These are phyloP conservation scores for Ciborinia camelliae DNA, from an alignment of 2,329 filamentous ascomycete genomes.

Conservation along the genomic window DNA sequence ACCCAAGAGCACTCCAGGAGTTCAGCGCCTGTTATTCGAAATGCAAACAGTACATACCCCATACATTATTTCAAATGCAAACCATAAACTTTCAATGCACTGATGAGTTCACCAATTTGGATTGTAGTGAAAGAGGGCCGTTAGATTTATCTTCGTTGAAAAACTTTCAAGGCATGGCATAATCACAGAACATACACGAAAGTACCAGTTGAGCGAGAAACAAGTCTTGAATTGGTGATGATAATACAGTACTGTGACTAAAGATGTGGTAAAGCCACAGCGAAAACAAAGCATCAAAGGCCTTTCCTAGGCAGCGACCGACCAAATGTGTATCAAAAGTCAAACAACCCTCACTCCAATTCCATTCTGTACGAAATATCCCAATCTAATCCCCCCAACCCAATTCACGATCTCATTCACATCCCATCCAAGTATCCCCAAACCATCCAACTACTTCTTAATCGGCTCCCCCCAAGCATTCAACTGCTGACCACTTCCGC, in stretches of 20 bases:
- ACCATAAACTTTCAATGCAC: neutral
- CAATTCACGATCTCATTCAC: neutral
- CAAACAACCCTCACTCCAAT: neutral
- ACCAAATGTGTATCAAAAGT: neutral
- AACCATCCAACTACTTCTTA: conserved; percentile 1
- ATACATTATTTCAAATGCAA: neutral
- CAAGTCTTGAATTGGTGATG: neutral
- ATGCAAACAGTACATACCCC: neutral
- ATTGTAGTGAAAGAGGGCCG: too few species aligned
- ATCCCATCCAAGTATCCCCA: too few species aligned
- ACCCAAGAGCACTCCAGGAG: neutral
- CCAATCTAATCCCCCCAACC: neutral
- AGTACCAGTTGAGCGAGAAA: neutral
- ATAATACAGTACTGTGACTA: neutral
- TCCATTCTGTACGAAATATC: neutral
- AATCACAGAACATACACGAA: neutral
- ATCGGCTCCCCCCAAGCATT: conserved; percentile 22
- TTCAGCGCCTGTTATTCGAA: neutral
- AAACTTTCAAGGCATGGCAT: neutral
- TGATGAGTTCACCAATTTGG: neutral
- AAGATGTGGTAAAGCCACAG: neutral
- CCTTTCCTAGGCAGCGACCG: neutral
- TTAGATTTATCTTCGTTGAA: neutral
- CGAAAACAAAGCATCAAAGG: neutral
- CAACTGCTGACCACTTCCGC: conserved; percentile 21